Conservation (phyloP, 192 early-diverging fungal species). For the Entomortierella lignicola region DNA sequence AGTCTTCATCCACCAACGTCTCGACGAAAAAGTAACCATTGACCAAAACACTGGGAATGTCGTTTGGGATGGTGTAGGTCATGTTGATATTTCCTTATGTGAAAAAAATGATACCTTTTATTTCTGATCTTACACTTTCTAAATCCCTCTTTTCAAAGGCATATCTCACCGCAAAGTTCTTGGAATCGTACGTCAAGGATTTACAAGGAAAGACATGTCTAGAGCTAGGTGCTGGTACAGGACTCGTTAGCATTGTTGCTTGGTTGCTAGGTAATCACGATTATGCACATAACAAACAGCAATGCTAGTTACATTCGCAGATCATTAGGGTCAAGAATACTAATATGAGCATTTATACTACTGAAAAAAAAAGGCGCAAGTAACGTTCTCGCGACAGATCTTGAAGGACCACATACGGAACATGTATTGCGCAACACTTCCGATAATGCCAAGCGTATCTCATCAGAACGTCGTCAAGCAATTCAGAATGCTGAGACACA, state of each 20-base stretch:
- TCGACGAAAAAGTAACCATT: conserved; percentile 46
- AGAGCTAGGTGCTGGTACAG: conserved; percentile 49
- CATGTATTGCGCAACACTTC: conserved; percentile 31
- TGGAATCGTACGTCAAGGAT: conserved; percentile 27
- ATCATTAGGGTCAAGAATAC: too few species aligned
- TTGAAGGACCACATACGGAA: conserved; percentile 36
- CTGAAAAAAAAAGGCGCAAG: conserved; percentile 33
- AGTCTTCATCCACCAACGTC: conserved; percentile 37
- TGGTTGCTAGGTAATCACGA: conserved; percentile 44
- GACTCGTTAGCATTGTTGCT: conserved; percentile 49
- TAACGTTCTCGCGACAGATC: conserved; percentile 37
- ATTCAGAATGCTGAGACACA: background rate
- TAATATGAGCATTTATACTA: too few species aligned
- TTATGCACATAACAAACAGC: background rate
- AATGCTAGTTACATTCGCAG: background rate
- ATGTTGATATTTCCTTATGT: background rate
- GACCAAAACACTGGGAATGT: conserved; percentile 56
- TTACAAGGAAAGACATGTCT: conserved; percentile 43
- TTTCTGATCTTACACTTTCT: background rate
- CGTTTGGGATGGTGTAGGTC: conserved; percentile 53
- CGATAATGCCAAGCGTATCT: conserved; percentile 11
- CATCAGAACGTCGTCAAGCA: conserved; percentile 1
- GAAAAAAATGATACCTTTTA: too few species aligned
- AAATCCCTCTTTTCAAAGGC: conserved; percentile 17
- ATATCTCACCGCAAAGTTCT: conserved; percentile 36